Conservation (phyloP, 208 protist species). For the Leishmania turanica region DNA sequence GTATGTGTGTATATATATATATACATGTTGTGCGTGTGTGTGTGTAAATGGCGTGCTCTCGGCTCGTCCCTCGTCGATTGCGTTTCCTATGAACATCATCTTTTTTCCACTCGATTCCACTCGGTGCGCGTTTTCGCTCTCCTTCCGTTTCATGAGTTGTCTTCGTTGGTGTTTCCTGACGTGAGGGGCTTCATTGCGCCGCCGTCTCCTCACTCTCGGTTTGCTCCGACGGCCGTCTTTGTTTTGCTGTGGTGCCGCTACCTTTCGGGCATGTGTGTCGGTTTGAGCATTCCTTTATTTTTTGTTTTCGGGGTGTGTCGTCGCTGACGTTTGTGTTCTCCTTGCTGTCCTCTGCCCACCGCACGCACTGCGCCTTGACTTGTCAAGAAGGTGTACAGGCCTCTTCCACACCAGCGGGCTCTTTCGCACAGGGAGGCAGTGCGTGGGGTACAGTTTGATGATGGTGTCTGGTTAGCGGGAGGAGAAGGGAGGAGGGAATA, state of each 20-base stretch:
- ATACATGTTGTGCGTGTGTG: background rate
- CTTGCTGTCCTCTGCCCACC: background rate
- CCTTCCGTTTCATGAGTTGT: background rate
- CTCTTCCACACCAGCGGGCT: background rate
- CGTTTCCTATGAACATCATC: background rate
- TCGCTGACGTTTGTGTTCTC: background rate
- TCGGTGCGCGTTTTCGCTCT: background rate
- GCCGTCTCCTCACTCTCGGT: background rate
- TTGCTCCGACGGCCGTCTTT: background rate
- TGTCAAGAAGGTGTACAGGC: background rate
- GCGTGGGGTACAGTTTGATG: background rate
- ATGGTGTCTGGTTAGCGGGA: background rate
- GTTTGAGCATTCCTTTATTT: background rate
- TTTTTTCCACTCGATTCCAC: background rate
- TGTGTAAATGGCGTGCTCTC: background rate
- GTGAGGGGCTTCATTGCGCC: slow-evolving; percentile 2
- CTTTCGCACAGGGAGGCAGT: background rate
- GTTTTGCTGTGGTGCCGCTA: background rate
- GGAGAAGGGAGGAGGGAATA: background rate
- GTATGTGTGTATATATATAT: background rate
- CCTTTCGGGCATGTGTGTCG: background rate
- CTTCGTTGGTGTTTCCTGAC: background rate
- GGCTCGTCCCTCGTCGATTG: background rate
- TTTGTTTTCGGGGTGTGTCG: background rate
- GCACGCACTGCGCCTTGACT: background rate